phyloP scores from a whole-genome alignment of 1,139 yeast species.

The Geotrichum phurueaensis region DNA sequence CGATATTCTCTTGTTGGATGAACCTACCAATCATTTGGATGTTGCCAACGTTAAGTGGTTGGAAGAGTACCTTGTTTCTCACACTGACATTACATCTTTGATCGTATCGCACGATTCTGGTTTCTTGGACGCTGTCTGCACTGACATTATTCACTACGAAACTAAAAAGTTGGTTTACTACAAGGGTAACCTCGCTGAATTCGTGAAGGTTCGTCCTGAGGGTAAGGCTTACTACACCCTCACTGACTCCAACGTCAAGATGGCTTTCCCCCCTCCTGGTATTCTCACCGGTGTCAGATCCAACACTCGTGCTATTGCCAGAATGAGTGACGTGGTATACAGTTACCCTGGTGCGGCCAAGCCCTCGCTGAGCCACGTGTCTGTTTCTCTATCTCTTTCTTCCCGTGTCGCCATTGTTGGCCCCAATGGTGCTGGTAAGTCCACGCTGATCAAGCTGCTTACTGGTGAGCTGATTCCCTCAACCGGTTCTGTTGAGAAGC shows the following conservation, averaged over 20 bases:
- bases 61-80: slow-evolving; percentile 68
- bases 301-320: slow-evolving; percentile 89
- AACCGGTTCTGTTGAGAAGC: slow-evolving; percentile 89
- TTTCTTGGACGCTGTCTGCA: slow-evolving; percentile 90
- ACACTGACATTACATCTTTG: slow-evolving; percentile 83
- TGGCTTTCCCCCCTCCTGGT: slow-evolving; percentile 99
- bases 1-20: slow-evolving; percentile 87
- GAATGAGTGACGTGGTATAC: slow-evolving; percentile 80
- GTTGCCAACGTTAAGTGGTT: slow-evolving; percentile 92
- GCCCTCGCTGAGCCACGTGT: slow-evolving; percentile 73
- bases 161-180: slow-evolving; percentile 90
- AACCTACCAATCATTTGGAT: slow-evolving; percentile 98
- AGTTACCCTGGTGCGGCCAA: slow-evolving; percentile 83
- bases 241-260: slow-evolving; percentile 85
- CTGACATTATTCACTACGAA: slow-evolving; percentile 95
- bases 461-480: slow-evolving; percentile 89
- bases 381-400: slow-evolving; percentile 82
- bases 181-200: slow-evolving; percentile 90
- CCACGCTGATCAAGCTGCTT: slow-evolving; percentile 84
- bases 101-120: slow-evolving; percentile 98
- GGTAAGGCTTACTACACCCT: slow-evolving; percentile 96
- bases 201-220: slow-evolving; percentile 88
- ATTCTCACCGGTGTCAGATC: slow-evolving; percentile 93
- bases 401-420: slow-evolving; percentile 96
- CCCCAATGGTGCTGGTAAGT: slow-evolving; percentile 98